phyloP scores from a whole-genome alignment of 495 filamentous ascomycete species.

The Aspergillus homomorphus region DNA sequence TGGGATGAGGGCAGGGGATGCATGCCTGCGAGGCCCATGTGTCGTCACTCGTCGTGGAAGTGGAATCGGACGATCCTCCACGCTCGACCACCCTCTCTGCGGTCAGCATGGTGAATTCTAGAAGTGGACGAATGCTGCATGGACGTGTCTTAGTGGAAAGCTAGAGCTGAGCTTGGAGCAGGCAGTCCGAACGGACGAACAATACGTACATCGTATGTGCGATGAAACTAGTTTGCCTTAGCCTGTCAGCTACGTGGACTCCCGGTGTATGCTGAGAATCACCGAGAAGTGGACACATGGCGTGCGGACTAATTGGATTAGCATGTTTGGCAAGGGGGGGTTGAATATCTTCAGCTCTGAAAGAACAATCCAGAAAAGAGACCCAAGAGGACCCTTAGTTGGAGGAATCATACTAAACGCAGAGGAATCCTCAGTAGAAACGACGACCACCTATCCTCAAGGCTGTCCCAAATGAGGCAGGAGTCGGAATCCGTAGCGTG shows the following conservation, averaged over 20 bases:
- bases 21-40: not conserved
- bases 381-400: slow-evolving; percentile 1
- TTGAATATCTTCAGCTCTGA: not conserved
- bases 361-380: slow-evolving; percentile 15
- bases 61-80: not conserved
- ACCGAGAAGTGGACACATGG: not conserved
- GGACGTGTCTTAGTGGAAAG: not conserved
- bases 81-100: not conserved
- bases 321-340: not conserved
- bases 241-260: not conserved
- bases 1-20: not conserved
- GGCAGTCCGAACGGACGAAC: no score
- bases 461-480: slow-evolving; percentile 4
- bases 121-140: not conserved
- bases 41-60: not conserved
- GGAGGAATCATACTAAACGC: not conserved
- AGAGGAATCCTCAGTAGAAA: not conserved
- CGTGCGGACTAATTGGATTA: not conserved
- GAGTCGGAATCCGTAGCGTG: slow-evolving; percentile 12
- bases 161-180: not conserved
- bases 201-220: not conserved
- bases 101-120: not conserved
- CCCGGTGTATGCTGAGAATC: not conserved
- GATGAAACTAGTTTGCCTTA: not conserved
- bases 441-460: not conserved